Evolutionary conservation across 2,329 filamentous ascomycete species (phyloP), one percentile per base, ranked within the genome.

Genomic region (Cryphonectria nitschkei): DNA sequence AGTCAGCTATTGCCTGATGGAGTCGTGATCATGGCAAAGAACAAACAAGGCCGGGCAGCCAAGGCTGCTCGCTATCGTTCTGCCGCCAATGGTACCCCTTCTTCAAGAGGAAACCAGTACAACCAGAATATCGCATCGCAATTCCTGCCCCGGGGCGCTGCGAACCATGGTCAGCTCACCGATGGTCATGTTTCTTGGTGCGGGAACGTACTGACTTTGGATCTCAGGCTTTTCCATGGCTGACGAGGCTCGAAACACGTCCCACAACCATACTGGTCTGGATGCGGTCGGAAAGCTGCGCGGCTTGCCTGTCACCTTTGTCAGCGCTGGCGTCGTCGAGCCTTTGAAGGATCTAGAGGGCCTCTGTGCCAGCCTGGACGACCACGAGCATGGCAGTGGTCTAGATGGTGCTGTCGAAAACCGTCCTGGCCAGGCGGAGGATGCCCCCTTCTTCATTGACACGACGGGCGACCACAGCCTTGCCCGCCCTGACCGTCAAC

Each of bases 321-420:
- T 88, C 63, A 88, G 86, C 72, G 84, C 83, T n/a, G 87, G 87
- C 6, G 75, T 82, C 58, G 83, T 83, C 64, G 82, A 88, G 60
- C 86, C 87, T 4, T 77, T 87, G 3, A 82, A 85, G 69, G 77
- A 83, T 8, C 70, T 82, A 5, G 78, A 83, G 41, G 67, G 69
- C 14, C 34, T 70, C 19, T 43, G 63, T n/a, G 70, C 62, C 7
- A 8, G 62, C 11, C n/a, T 37, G 4, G 14, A 52, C 37, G 70
- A 70, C 8, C 65, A n/a, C 22, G 41, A 50, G 11, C 60, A 64
- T 19, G 50, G n/a, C 2, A 11, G 7, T 37, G 43, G 34, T 26
- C 26, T 41, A 5, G 58, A 70, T 37, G 34, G 56, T n/a, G 50
- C 64, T 58, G 32, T 75, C 37, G 70, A 72, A 56, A 68, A 65